Base-by-base conservation (phyloP, 1,284 basidiomycete species). In the Heliocybe sulcata region DNA sequence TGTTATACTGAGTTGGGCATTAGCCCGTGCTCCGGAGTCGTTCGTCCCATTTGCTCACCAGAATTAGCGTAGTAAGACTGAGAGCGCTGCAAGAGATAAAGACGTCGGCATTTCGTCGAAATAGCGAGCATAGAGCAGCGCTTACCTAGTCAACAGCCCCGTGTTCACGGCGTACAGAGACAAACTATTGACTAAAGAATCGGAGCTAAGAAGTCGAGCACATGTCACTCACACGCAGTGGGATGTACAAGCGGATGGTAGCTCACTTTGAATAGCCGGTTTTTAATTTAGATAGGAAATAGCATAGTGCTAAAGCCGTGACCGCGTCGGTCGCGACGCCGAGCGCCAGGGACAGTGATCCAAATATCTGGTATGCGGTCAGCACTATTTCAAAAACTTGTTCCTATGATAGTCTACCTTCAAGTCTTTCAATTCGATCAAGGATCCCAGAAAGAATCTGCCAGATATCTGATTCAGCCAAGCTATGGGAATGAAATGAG, bases 71-170 rank as follows among this genome's bases (percentile, higher is more conserved):
- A 10, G 77, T 68, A 29, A 82, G 60, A 64, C 85, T 87, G 64
- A 79, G 69, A 19, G 79, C 75, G 57, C 84, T 86, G 63, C 25
- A 56, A 55, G 49, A 12, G 31, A 50, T 20, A 27, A 11, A 20
- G 26, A 4, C 9, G 27, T 59, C 16, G 60, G 51, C 45, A 45
- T 31, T 12, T n/a, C 11, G n/a, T 20, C 3, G 4, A n/a, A 20
- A 20, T 6, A 9, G 14, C 29, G 27, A n/a, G n/a, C 42, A 14
- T 20, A 4, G 19, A 42, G 8, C 8, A 6, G 35, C 38, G 53
- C 64, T 52, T 65, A 83, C 83, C 79, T 79, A 9, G 84, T 86
- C 47, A 87, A 51, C 9, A 75, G 68, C n/a, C 85, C 82, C 0
- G 81, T 83, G 59, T 82, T 83, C 54, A 84, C 74, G 10, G 81